Conservation (phyloP, 2,329 filamentous ascomycete genomes). For the Trichothecium sympodiale region DNA sequence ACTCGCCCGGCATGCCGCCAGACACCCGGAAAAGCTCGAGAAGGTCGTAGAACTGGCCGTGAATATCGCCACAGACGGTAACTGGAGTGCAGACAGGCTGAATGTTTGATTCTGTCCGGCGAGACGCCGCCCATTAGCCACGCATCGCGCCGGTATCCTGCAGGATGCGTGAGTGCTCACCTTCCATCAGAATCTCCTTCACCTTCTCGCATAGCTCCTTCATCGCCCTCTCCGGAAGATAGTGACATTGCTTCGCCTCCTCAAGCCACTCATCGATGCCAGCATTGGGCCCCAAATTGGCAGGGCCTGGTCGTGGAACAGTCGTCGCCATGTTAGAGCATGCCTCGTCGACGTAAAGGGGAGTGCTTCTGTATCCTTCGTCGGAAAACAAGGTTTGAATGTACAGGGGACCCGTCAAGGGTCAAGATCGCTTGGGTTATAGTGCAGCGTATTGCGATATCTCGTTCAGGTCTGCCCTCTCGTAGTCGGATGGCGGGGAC, state of each 20-base stretch:
- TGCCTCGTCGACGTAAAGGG: slow-evolving; percentile 11
- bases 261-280: slow-evolving; percentile 94
- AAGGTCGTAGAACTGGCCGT: slow-evolving; percentile 97
- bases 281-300: slow-evolving; percentile 70
- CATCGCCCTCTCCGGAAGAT: slow-evolving; percentile 92
- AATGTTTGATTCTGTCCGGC: slow-evolving; percentile 76
- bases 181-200: slow-evolving; percentile 98
- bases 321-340: slow-evolving; percentile 25
- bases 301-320: slow-evolving; percentile 83
- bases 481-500: too few relatives aligned
- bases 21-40: slow-evolving; percentile 94
- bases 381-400: too few relatives aligned
- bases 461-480: too few relatives aligned
- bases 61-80: slow-evolving; percentile 95
- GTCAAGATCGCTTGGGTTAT: too few relatives aligned
- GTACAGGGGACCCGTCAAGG: slow-evolving; percentile 3
- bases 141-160: background rate
- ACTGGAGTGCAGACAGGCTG: slow-evolving; percentile 96
- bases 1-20: slow-evolving; percentile 88
- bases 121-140: background rate
- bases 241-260: slow-evolving; percentile 93
- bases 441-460: too few relatives aligned
- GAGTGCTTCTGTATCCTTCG: slow-evolving; percentile 1
- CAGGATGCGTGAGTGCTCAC: slow-evolving; percentile 29
- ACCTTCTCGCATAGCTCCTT: slow-evolving; percentile 98